Conservation (phyloP, 495 filamentous ascomycete species). For the Hypoxylon fuscum region DNA sequence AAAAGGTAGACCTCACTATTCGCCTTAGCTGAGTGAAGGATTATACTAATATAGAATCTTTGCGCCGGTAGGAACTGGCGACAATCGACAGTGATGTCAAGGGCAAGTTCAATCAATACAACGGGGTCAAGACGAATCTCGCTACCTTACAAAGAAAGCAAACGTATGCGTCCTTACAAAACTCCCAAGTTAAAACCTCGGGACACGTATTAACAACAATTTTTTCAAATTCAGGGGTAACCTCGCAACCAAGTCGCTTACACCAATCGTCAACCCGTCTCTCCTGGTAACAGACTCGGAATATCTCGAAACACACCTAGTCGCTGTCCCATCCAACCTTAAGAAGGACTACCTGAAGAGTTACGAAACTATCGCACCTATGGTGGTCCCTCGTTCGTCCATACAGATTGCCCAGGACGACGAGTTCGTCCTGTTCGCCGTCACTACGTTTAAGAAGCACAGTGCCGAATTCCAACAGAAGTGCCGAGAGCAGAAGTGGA, state of each 20-base stretch:
- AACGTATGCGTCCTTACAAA: constrained; percentile 69
- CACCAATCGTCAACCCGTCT: constrained; percentile 81
- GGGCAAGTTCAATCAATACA: constrained; percentile 91
- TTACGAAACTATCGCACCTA: constrained; percentile 85
- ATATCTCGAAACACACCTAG: constrained; percentile 93
- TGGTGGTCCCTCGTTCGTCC: constrained; percentile 89
- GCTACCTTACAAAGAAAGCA: constrained; percentile 83
- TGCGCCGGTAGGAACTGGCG: constrained; percentile 70
- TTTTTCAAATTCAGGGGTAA: constrained; percentile 86
- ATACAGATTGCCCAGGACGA: constrained; percentile 79
- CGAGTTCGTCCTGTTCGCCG: constrained; percentile 87
- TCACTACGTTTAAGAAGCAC: constrained; percentile 93
- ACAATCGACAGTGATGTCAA: constrained; percentile 96
- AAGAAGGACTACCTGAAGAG: constrained; percentile 86
- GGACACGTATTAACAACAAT: no score
- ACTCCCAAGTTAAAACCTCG: no score
- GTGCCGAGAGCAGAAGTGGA: constrained; percentile 90
- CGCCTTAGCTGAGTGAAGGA: not conserved
- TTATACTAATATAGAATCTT: constrained; percentile 23
- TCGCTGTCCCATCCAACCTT: constrained; percentile 80
- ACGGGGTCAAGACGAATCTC: constrained; percentile 82
- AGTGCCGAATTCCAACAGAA: constrained; percentile 86
- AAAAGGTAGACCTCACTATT: constrained; percentile 68
- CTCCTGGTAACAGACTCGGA: constrained; percentile 88
- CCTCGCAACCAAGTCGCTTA: constrained; percentile 90